These are phyloP conservation scores for Conidiobolus incongruus DNA, from an alignment of 371 early-diverging fungal genomes.

Conservation along the genomic window DNA sequence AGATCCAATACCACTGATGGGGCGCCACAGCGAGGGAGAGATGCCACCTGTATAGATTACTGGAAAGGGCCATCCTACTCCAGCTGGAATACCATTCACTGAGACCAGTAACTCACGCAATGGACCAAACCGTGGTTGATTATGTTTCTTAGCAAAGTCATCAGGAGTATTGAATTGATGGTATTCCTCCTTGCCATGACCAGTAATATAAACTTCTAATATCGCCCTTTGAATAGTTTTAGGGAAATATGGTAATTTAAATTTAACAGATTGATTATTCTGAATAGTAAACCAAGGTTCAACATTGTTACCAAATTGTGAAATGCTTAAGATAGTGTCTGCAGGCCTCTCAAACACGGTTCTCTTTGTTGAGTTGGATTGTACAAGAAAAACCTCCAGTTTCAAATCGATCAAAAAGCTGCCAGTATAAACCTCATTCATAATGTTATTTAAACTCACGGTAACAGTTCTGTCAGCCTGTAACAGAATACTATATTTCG, in stretches of 20 bases:
- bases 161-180: not conserved
- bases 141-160: not conserved
- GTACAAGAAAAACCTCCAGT: not conserved
- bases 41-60: slow-evolving; percentile 3
- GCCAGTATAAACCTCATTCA: slow-evolving; percentile 3
- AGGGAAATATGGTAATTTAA: not conserved
- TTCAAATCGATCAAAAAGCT: not conserved
- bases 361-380: too few species aligned
- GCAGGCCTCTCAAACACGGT: too few species aligned
- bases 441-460: not conserved
- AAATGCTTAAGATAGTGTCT: too few species aligned
- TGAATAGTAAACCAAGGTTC: slow-evolving; percentile 1
- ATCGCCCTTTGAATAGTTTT: not conserved
- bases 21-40: slow-evolving; percentile 1
- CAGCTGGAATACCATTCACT: not conserved
- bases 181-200: slow-evolving; percentile 1
- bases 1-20: slow-evolving; percentile 1
- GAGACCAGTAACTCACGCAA: slow-evolving; percentile 1
- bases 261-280: not conserved
- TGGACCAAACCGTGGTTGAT: not conserved
- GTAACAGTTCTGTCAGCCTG: not conserved
- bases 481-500: not conserved
- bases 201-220: not conserved
- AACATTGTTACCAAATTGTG: too few species aligned
- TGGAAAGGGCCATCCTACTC: not conserved